phyloP scores from a whole-genome alignment of 2,329 filamentous ascomycete genomes.

The Colletotrichum musicola region DNA sequence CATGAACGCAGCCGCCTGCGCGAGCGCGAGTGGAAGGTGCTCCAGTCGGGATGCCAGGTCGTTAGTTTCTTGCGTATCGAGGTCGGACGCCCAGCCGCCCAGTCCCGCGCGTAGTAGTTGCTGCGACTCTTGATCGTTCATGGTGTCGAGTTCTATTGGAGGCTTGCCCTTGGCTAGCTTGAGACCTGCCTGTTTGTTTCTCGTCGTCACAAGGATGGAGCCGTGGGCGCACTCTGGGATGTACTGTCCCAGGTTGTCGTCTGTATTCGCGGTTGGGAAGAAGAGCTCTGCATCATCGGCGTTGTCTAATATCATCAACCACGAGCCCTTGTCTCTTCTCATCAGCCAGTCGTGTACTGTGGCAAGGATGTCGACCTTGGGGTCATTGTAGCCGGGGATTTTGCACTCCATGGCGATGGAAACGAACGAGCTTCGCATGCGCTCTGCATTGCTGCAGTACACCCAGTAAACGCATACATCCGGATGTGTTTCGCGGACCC shows the following conservation, averaged over 20 bases:
- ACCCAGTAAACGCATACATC: conserved; percentile 50
- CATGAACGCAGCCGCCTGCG: conserved; percentile 52
- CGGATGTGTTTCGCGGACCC: conserved; percentile 39
- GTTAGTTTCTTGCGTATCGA: background rate
- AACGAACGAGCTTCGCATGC: conserved; percentile 45
- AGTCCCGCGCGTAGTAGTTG: conserved; percentile 43
- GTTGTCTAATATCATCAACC: conserved; percentile 36
- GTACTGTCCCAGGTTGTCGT: conserved; percentile 27
- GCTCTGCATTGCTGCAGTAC: conserved; percentile 47
- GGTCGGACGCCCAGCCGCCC: background rate
- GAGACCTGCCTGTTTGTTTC: conserved; percentile 48
- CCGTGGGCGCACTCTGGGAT: conserved; percentile 48
- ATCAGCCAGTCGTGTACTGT: conserved; percentile 47
- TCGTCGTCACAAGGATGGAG: conserved; percentile 48
- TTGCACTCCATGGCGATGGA: conserved; percentile 45
- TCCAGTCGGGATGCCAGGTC: conserved; percentile 47
- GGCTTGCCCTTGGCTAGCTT: conserved; percentile 42
- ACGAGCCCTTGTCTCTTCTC: conserved; percentile 35
- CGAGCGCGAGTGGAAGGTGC: conserved; percentile 49
- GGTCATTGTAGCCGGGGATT: conserved; percentile 42
- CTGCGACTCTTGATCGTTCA: conserved; percentile 43
- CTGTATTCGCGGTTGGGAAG: background rate
- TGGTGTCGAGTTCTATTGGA: conserved; percentile 46
- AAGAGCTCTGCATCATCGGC: conserved; percentile 27
- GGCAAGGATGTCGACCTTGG: conserved; percentile 41